Evolutionary conservation across 768 basidiomycete species (phyloP).

Genomic region (Phaffia australis): DNA sequence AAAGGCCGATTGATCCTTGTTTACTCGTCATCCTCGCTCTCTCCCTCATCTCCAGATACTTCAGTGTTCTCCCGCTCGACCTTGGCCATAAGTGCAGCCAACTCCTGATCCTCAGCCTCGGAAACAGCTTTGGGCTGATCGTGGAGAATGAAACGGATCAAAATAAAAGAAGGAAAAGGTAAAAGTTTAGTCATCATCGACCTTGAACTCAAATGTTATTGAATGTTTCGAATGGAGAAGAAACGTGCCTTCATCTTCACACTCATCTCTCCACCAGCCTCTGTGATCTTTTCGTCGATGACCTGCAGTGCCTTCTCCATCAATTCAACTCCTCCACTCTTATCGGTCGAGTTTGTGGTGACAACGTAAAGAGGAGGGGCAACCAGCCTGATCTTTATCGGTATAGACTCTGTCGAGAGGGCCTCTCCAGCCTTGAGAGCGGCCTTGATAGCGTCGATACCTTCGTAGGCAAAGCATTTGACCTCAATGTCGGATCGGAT

Average conservation of each 20-base stretch:
- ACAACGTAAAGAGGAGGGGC: slow-evolving; percentile 94
- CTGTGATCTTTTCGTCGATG: slow-evolving; percentile 73
- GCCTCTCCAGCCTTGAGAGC: slow-evolving; percentile 80
- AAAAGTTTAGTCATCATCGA: no score
- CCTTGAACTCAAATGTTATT: background rate
- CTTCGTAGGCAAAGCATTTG: slow-evolving; percentile 88
- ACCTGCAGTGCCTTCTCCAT: slow-evolving; percentile 87
- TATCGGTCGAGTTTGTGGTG: slow-evolving; percentile 92
- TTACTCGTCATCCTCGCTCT: slow-evolving; percentile 42
- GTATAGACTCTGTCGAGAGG: slow-evolving; percentile 73
- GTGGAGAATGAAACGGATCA: background rate
- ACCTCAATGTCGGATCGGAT: slow-evolving; percentile 95
- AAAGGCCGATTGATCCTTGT: background rate
- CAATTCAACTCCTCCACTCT: slow-evolving; percentile 82
- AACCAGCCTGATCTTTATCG: slow-evolving; percentile 92
- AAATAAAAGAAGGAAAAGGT: background rate
- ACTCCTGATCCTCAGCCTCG: slow-evolving; percentile 92
- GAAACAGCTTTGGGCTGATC: slow-evolving; percentile 88
- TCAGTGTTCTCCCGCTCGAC: slow-evolving; percentile 89
- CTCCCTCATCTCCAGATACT: slow-evolving; percentile 87
- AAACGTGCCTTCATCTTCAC: slow-evolving; percentile 87
- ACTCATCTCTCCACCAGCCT: slow-evolving; percentile 69
- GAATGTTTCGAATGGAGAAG: background rate
- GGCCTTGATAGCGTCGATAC: slow-evolving; percentile 92
- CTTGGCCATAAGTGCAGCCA: slow-evolving; percentile 93